Evolutionary conservation across 73 alveolate species (phyloP).

Genomic region (Uronychia setigera): DNA sequence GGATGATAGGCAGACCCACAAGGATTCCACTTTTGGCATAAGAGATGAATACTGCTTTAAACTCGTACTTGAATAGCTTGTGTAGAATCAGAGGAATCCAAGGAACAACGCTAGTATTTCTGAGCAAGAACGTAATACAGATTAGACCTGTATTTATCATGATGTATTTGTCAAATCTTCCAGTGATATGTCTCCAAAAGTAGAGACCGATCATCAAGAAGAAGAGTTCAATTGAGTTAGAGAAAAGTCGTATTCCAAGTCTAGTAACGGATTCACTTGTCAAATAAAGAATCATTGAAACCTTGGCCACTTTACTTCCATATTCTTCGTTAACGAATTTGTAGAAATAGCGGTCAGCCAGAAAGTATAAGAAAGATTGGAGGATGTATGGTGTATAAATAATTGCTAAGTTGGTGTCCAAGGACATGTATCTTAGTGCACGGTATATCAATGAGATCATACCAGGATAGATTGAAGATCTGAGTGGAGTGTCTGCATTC

Average conservation of each 20-base stretch:
- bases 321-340: constrained; percentile 25
- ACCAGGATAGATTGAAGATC: constrained; percentile 45
- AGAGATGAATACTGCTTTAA: constrained; percentile 13
- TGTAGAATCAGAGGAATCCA: constrained; percentile 46
- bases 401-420: constrained; percentile 21
- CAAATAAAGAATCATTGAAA: not conserved
- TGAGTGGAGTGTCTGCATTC: constrained; percentile 25
- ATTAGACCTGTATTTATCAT: constrained; percentile 12
- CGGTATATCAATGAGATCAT: not conserved
- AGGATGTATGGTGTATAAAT: constrained; percentile 29
- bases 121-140: constrained; percentile 24
- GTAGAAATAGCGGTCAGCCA: constrained; percentile 34
- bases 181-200: constrained; percentile 7
- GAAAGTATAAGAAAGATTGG: constrained; percentile 17
- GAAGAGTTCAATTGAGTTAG: constrained; percentile 16
- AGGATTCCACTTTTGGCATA: constrained; percentile 16
- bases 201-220: not conserved
- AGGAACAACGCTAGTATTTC: constrained; percentile 51
- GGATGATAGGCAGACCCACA: constrained; percentile 41
- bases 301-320: constrained; percentile 5
- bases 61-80: constrained; percentile 25
- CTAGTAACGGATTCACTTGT: not conserved
- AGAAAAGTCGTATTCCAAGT: not conserved
- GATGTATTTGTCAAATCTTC: not conserved
- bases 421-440: constrained; percentile 8